A percentile compares a stretch with the other conserved stretches of the same genome.
These are phyloP conservation scores for Dillenia turbinata DNA, from an alignment of 164 flowering plant genomes.

Conservation along the genomic window DNA sequence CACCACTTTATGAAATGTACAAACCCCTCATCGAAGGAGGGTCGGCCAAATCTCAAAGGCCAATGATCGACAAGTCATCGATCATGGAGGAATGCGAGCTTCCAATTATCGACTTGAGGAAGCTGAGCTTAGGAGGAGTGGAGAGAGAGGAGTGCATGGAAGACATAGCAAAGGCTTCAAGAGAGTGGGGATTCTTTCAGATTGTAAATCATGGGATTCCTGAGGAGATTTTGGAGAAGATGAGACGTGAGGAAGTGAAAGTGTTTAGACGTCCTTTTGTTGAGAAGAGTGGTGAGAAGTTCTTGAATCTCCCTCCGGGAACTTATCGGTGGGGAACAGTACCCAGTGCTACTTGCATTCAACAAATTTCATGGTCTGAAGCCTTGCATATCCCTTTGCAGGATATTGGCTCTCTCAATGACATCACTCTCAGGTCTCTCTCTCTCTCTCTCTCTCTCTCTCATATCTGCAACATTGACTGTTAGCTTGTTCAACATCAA, in stretches of 20 bases:
- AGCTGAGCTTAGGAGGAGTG: conserved; percentile 17
- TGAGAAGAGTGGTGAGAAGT: conserved; percentile 35
- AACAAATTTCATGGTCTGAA: conserved; percentile 82
- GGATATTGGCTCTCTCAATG: conserved; percentile 21
- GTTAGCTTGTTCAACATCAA: too few species aligned
- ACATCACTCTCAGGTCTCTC: conserved; percentile 46
- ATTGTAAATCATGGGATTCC: conserved; percentile 79
- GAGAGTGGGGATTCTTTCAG: conserved; percentile 86
- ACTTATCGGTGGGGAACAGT: conserved; percentile 79
- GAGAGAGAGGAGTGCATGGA: conserved; percentile 47
- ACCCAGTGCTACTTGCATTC: conserved; percentile 53
- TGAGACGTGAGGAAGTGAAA: conserved; percentile 55
- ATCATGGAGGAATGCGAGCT: conserved; percentile 44
- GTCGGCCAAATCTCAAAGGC: not conserved
- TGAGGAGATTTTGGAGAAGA: conserved; percentile 39
- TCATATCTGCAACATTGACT: too few species aligned
- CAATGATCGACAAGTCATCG: not conserved
- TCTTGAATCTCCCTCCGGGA: conserved; percentile 38
- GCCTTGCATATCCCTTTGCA: conserved; percentile 77
- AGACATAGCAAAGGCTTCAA: conserved; percentile 65
- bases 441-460: too few species aligned
- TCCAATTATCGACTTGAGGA: conserved; percentile 63
- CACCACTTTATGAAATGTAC: conserved; percentile 61
- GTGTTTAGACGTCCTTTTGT: conserved; percentile 56
- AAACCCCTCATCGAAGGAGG: conserved; percentile 28